Percentiles rank a stretch among this genome's conserved stretches.
Evolutionary conservation across 352 stramenopile species (phyloP).

Genomic region (Phytophthora melonis): DNA sequence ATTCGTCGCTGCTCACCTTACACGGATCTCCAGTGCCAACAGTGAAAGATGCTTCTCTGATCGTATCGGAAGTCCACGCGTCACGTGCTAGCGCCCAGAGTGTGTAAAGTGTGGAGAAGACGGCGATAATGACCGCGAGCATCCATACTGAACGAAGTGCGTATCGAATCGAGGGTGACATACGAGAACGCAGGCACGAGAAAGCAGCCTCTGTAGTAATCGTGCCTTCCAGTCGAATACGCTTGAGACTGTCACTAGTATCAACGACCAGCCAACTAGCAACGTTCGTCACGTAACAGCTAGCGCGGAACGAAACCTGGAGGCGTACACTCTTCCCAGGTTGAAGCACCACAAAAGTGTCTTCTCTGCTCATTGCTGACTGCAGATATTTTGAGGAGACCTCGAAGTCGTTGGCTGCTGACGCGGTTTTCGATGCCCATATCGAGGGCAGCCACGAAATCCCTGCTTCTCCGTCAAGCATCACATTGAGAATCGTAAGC

Average conservation of each 20-base stretch:
- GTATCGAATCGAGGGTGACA: constrained; percentile 10
- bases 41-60: neutral
- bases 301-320: constrained; percentile 37
- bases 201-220: constrained; percentile 40
- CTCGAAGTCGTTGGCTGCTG: constrained; percentile 21
- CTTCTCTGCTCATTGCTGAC: neutral
- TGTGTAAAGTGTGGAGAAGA: constrained; percentile 16
- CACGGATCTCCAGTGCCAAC: neutral
- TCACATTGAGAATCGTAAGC: constrained; percentile 27
- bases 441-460: constrained; percentile 7
- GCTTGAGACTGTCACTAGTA: constrained; percentile 35
- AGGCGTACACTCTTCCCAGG: constrained; percentile 18
- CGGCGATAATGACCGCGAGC: constrained; percentile 16
- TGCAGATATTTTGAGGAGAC: constrained; percentile 15
- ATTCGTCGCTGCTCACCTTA: neutral
- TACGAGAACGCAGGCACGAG: constrained; percentile 38
- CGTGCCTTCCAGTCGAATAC: constrained; percentile 37
- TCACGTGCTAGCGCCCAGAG: constrained; percentile 18
- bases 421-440: neutral
- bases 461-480: constrained; percentile 8
- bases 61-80: constrained; percentile 10
- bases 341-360: constrained; percentile 14
- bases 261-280: constrained; percentile 44
- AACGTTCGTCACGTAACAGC: constrained; percentile 31
- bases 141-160: constrained; percentile 29